phyloP scores from a whole-genome alignment of 2,329 filamentous ascomycete species.

The Phaeosphaeria sp. region DNA sequence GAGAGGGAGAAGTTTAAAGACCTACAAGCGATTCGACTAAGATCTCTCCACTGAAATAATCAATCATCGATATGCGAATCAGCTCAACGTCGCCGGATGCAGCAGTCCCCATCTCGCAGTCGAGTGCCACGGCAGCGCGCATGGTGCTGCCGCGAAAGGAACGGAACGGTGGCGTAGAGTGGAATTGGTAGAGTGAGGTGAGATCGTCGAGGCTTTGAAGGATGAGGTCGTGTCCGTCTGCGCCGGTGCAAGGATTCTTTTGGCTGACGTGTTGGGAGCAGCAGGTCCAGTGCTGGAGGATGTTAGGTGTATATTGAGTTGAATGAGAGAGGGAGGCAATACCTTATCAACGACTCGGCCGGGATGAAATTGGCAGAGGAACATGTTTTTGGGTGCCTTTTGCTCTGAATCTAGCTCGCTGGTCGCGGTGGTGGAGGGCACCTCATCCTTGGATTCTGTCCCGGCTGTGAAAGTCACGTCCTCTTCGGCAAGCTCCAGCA shows the following conservation, averaged over 20 bases:
- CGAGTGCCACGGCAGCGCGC: conserved; percentile 52
- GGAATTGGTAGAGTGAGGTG: conserved; percentile 10
- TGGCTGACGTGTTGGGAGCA: conserved; percentile 11
- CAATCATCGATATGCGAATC: conserved; percentile 60
- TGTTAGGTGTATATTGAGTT: not conserved
- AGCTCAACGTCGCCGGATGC: conserved; percentile 56
- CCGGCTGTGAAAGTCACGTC: not conserved
- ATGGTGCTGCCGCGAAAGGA: not conserved
- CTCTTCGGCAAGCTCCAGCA: not conserved
- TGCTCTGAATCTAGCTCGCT: not conserved
- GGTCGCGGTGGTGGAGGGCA: not conserved
- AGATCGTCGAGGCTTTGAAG: conserved; percentile 13
- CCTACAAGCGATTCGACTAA: conserved; percentile 37
- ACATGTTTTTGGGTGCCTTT: not conserved
- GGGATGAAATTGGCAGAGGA: not conserved
- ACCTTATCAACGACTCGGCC: not conserved
- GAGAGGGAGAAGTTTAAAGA: not conserved
- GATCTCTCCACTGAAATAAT: conserved; percentile 56
- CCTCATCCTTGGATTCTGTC: not conserved
- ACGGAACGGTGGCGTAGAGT: conserved; percentile 6
- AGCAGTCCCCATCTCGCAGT: conserved; percentile 64
- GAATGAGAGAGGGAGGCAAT: not conserved
- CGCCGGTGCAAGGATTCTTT: conserved; percentile 12
- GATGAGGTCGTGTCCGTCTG: conserved; percentile 6
- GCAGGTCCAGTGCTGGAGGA: conserved; percentile 14